Evolutionary conservation across 2,329 filamentous ascomycete species (phyloP), one percentile per base, ranked within the genome.

Genomic region (Arthrinium phaeospermum): DNA sequence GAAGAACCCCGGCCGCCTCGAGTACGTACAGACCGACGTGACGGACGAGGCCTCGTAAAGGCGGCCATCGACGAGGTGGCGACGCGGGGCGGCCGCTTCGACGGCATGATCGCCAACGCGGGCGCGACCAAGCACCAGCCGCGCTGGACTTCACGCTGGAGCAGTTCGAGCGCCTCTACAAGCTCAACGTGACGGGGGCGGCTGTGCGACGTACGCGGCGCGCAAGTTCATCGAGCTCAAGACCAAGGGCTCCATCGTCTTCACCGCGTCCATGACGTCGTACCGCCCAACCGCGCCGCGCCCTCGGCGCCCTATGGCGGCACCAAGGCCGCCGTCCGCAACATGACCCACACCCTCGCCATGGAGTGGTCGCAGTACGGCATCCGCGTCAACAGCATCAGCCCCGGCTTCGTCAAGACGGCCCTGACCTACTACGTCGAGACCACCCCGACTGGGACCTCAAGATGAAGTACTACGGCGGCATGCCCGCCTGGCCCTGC

Each of bases 401-500:
- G 84, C 0, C 85, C 85, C 0, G 85, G 80, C 76, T 82, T 82
- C 70, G 80, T 84, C 69, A 81, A 81, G 77, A 84, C 85, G 0
- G 84, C 84, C 4, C 80, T 87, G 80, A 87, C 85, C 8, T 87
- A 86, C 76, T 86, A 85, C 75, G 86, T 90, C 6, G 83, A 85
- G 72, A 83, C 83, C n/a, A 81, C 22, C 85, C 86, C 0, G 88
- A 89, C 76, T 90, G 87, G 88, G 85, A 87, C 72, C 80, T 83
- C 73, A 86, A 90, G 80, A 84, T 90, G 81, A 85, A 88, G 79
- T 89, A 90, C 76, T 89, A 89, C 75, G 86, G 88, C 3, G 87
- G 87, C 3, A 89, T 90, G 82, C 87, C 14, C 80, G 87, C 41
- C 75, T 90, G 49, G 88, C 87, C 0, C 83, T 86, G 68, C 85